These are phyloP conservation scores for Protomyces gravidus DNA, from an alignment of 1,139 yeast species.

Conservation along the genomic window DNA sequence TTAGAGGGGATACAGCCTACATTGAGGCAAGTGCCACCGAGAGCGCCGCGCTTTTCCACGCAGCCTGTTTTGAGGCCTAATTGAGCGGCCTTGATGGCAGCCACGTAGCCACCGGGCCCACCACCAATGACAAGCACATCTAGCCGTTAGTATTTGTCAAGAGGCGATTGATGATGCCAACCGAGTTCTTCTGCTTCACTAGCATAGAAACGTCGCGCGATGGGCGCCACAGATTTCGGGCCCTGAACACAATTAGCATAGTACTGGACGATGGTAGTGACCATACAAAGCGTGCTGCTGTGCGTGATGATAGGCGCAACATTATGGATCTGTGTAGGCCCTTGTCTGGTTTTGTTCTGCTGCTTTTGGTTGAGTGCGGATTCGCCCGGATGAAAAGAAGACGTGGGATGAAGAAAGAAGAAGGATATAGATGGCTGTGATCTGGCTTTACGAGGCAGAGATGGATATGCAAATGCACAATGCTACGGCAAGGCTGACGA, in stretches of 20 bases:
- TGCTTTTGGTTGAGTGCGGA: background rate
- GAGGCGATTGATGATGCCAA: background rate
- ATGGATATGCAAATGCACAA: too few species aligned
- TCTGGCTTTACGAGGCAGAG: too few species aligned
- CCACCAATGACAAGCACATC: conserved; percentile 71
- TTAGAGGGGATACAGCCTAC: conserved; percentile 99
- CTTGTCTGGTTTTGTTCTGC: background rate
- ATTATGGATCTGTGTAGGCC: background rate
- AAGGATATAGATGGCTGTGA: background rate
- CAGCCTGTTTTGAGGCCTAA: conserved; percentile 90
- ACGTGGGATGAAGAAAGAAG: background rate
- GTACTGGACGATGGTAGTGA: background rate
- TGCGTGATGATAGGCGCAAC: background rate
- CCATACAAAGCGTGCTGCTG: background rate
- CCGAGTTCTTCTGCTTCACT: conserved; percentile 25
- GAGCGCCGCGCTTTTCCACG: conserved; percentile 89
- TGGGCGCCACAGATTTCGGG: background rate
- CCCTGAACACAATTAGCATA: background rate
- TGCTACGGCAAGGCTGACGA: too few species aligned
- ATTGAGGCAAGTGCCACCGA: conserved; percentile 97
- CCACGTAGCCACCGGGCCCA: conserved; percentile 97
- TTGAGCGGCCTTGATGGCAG: conserved; percentile 98
- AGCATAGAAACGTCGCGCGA: conserved; percentile 19
- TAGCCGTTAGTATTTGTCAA: background rate
- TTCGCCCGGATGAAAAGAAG: background rate